These are phyloP conservation scores for Thermothielavioides terrestris DNA, from an alignment of 495 filamentous ascomycete genomes.

Conservation along the genomic window DNA sequence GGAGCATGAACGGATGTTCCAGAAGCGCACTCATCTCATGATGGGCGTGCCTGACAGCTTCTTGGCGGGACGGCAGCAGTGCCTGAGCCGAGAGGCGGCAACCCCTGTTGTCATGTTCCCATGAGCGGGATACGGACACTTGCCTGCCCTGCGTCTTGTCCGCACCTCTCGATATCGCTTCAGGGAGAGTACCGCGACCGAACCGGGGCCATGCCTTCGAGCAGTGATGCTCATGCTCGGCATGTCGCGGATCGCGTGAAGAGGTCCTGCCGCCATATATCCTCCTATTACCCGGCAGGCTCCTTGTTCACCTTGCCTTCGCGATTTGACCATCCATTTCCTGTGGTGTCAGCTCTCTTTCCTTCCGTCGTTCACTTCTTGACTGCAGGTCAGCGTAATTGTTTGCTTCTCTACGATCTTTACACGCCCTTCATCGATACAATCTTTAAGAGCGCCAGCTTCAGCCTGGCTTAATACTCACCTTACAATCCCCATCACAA, in stretches of 20 bases:
- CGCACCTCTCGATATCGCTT: not conserved
- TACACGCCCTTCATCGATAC: constrained; percentile 7
- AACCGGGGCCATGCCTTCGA: not conserved
- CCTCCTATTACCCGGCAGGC: not conserved
- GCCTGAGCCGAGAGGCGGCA: not conserved
- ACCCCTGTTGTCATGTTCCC: too few species aligned
- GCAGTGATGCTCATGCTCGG: constrained; percentile 7
- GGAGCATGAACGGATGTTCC: constrained; percentile 19
- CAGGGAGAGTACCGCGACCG: not conserved
- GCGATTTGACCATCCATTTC: constrained; percentile 1
- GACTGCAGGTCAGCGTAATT: constrained; percentile 27
- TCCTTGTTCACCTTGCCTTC: not conserved
- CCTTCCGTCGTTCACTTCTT: constrained; percentile 19
- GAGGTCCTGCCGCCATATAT: constrained; percentile 9
- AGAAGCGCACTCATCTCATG: constrained; percentile 4
- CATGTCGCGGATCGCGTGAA: constrained; percentile 14
- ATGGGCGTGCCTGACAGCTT: constrained; percentile 1
- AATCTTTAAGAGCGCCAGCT: constrained; percentile 8
- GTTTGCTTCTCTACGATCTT: constrained; percentile 15
- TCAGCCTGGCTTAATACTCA: constrained; percentile 9
- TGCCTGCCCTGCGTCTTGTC: not conserved
- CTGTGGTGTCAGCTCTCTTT: not conserved
- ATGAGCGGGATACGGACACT: too few species aligned
- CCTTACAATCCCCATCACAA: not conserved
- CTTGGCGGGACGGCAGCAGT: not conserved